These are phyloP conservation scores for Aspergillus panamensis DNA, from an alignment of 495 filamentous ascomycete genomes.

Conservation along the genomic window DNA sequence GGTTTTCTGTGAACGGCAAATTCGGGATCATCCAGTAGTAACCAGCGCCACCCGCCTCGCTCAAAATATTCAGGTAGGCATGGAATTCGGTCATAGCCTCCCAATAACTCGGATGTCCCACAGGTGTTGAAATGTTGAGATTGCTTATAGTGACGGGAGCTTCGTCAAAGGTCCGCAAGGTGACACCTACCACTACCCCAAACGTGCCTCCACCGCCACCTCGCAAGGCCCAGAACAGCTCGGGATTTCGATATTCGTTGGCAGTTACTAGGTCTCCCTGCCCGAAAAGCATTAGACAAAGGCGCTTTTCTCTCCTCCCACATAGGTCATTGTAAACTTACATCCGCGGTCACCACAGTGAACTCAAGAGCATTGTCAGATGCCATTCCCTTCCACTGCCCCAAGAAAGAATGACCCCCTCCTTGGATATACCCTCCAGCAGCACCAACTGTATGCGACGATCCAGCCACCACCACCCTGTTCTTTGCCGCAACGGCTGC, in stretches of 20 bases:
- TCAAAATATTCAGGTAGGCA: constrained; percentile 28
- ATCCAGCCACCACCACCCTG: constrained; percentile 17
- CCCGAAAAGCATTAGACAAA: neutral
- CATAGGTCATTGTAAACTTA: constrained; percentile 20
- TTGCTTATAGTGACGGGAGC: constrained; percentile 35
- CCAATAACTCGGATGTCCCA: constrained; percentile 29
- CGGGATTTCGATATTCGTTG: constrained; percentile 42
- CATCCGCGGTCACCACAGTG: constrained; percentile 35
- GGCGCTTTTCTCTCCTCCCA: neutral
- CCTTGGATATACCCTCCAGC: constrained; percentile 54
- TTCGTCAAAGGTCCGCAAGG: constrained; percentile 37
- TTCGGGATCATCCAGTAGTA: constrained; percentile 37
- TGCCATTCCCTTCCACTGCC: constrained; percentile 34
- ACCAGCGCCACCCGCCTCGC: constrained; percentile 33
- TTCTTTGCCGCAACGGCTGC: constrained; percentile 29
- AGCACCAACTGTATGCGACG: constrained; percentile 26
- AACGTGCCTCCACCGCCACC: constrained; percentile 45
- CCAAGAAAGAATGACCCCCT: constrained; percentile 52
- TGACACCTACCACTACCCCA: constrained; percentile 48
- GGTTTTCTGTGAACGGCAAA: constrained; percentile 14
- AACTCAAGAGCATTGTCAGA: constrained; percentile 39
- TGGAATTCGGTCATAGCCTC: constrained; percentile 32
- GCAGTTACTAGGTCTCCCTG: constrained; percentile 37
- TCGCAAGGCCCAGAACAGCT: constrained; percentile 59
- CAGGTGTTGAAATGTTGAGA: constrained; percentile 32